Base-by-base conservation (phyloP, 371 early-diverging fungal species). In the Blakeslea trispora region DNA sequence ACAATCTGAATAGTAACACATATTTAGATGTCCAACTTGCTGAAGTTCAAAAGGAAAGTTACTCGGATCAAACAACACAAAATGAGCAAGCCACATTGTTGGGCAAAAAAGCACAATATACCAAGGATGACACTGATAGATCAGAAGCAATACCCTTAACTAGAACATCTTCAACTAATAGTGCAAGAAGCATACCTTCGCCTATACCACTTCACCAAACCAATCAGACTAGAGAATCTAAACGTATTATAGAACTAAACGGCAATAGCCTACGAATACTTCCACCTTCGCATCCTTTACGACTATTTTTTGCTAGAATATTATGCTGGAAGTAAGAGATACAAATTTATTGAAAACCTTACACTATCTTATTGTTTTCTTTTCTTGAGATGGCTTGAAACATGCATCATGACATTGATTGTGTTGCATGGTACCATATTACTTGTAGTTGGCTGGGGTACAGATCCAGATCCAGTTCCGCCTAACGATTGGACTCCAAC, bases 311-410 rank as follows among this genome's bases (percentile, higher is more conserved):
- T 34, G 66, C 66, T 5, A 55, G 31, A 11, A 53, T 68, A 5
- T n/a, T 74, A 23, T 52, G 50, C 19, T 71, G 67, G 69, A 71
- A 59, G 74, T 74, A 71, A 59, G 63, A 8, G 31, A 11, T 42
- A 19, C 32, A 13, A n/a, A 17, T 58, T 45, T 1, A 61, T 14
- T 21, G n/a, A 42, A n/a, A n/a, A n/a, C 13, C 13, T 31, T 40
- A 23, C 51, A 15, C 11, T 6, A 2, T 1, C 18, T 4, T 40
- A n/a, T 34, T 28, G 31, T 39, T 39, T 50, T 35, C 3, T 21
- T 11, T 23, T 8, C 57, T n/a, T n/a, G n/a, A 86, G 87, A 56
- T 84, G 84, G 84, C 66, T 74, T 14, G 87, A 87, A 48, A 61
- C 80, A 0, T 56, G 75, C 8, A 66, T 85, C 24, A 74, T 84